These are phyloP conservation scores for Stromatinia cepivora DNA, from an alignment of 2,329 filamentous ascomycete species.

Conservation along the genomic window DNA sequence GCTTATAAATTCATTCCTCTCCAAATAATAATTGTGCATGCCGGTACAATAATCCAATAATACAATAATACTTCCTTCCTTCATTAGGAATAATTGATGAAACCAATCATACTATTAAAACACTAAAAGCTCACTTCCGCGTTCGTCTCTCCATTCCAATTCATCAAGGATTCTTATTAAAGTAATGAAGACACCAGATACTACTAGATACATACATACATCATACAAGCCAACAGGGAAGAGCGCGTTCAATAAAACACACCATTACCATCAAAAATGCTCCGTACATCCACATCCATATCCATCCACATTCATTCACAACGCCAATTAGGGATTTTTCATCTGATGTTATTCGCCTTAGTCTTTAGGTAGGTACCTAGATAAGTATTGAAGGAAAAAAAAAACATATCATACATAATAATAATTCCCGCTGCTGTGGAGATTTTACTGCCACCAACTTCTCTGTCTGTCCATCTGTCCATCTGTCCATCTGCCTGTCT, in stretches of 20 bases:
- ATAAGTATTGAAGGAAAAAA: not conserved
- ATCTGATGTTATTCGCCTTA: not conserved
- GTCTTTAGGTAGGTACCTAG: not conserved
- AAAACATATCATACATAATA: not conserved
- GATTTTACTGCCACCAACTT: not conserved
- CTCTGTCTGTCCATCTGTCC: not conserved
- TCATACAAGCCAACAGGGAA: slow-evolving; percentile 6
- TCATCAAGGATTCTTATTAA: too few species aligned
- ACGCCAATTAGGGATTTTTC: slow-evolving; percentile 2
- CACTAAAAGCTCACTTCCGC: too few species aligned
- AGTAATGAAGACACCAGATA: not conserved
- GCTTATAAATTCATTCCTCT: not conserved
- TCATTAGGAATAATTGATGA: too few species aligned
- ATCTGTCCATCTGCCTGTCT: not conserved
- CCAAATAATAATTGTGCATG: not conserved
- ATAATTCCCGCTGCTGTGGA: not conserved
- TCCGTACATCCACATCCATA: not conserved
- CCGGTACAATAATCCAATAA: not conserved
- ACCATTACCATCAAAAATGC: not conserved
- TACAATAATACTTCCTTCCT: not conserved
- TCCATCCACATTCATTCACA: not conserved
- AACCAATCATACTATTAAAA: too few species aligned
- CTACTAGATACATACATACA: not conserved
- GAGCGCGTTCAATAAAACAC: not conserved
- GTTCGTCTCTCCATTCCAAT: too few species aligned